These are phyloP conservation scores for Clarireedia hainanense DNA, from an alignment of 2,329 filamentous ascomycete genomes.

Conservation along the genomic window DNA sequence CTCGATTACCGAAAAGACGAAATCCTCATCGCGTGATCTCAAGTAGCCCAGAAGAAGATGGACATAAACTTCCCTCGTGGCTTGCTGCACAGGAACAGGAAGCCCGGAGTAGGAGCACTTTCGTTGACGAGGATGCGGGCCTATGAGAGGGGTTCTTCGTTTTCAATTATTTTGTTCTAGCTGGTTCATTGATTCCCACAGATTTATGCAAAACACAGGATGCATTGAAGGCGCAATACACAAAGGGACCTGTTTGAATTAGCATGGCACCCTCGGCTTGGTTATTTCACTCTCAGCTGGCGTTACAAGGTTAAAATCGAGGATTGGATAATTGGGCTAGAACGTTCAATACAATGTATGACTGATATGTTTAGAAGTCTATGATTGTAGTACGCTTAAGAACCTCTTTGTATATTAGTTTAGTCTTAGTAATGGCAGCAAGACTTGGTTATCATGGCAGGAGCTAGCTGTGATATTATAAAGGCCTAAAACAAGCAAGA, in stretches of 20 bases:
- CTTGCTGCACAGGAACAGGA: constrained; percentile 31
- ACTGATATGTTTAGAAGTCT: too few relatives aligned
- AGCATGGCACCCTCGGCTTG: background rate
- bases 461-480: too few relatives aligned
- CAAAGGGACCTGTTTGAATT: too few relatives aligned
- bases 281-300: background rate
- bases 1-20: constrained; percentile 22
- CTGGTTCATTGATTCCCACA: background rate
- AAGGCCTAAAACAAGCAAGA: too few relatives aligned
- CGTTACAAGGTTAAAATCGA: background rate
- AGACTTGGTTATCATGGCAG: too few relatives aligned
- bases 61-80: constrained; percentile 26
- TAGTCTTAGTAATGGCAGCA: too few relatives aligned
- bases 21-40: constrained; percentile 19
- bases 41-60: constrained; percentile 28
- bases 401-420: too few relatives aligned
- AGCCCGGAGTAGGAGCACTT: constrained; percentile 26
- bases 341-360: too few relatives aligned
- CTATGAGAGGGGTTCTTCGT: constrained; percentile 2
- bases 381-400: too few relatives aligned
- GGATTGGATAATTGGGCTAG: too few relatives aligned
- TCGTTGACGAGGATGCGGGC: constrained; percentile 27
- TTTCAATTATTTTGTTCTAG: background rate
- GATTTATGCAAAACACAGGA: background rate
- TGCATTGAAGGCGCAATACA: background rate